A percentile compares a stretch with the other conserved stretches of the same genome.
These are phyloP conservation scores for Lignosus rhinocerotis DNA, from an alignment of 1,284 basidiomycete species.

Conservation along the genomic window DNA sequence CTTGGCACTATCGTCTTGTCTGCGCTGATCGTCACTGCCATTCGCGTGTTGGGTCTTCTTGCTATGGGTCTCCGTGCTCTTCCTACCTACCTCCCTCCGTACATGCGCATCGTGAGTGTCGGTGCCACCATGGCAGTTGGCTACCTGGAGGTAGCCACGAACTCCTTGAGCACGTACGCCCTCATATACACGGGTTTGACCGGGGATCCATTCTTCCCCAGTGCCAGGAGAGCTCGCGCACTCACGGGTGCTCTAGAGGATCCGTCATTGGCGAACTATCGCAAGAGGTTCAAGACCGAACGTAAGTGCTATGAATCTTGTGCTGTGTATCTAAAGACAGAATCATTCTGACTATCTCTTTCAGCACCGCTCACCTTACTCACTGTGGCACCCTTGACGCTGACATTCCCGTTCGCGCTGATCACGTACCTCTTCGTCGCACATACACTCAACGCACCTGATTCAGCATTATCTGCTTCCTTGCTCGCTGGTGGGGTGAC, in stretches of 20 bases:
- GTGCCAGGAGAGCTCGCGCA: conserved; percentile 67
- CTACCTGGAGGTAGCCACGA: conserved; percentile 63
- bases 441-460: conserved; percentile 77
- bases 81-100: conserved; percentile 56
- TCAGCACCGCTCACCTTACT: conserved; percentile 72
- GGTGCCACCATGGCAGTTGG: conserved; percentile 47
- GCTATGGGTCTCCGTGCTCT: conserved; percentile 52
- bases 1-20: conserved; percentile 80
- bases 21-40: conserved; percentile 72
- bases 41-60: conserved; percentile 56
- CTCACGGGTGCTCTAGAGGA: conserved; percentile 51
- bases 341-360: conserved; percentile 8
- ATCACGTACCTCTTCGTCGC: conserved; percentile 87
- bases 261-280: conserved; percentile 39
- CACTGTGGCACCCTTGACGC: conserved; percentile 77
- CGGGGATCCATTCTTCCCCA: conserved; percentile 80
- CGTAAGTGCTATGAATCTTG: conserved; percentile 40
- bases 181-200: conserved; percentile 86
- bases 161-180: conserved; percentile 80
- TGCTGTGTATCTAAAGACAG: neutral
- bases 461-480: conserved; percentile 77
- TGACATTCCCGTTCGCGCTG: conserved; percentile 80
- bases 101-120: conserved; percentile 42
- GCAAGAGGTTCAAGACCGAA: conserved; percentile 55
- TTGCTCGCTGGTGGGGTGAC: conserved; percentile 80